A percentile compares a stretch with the other conserved stretches of the same genome.
These are phyloP conservation scores for Discostella stelligeroides DNA, from an alignment of 108 stramenopile genomes.

Conservation along the genomic window DNA sequence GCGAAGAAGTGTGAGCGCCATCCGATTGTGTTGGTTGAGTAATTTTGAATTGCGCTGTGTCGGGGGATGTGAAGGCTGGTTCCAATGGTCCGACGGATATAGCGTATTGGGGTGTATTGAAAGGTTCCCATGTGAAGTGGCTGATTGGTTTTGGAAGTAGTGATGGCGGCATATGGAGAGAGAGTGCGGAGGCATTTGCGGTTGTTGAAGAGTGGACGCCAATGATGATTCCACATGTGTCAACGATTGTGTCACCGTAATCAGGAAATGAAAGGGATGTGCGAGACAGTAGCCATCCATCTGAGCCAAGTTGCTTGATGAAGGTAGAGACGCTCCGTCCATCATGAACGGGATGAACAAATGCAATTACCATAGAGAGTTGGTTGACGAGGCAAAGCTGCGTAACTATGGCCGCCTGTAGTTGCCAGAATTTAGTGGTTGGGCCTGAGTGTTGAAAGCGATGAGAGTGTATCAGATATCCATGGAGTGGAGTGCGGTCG, in stretches of 20 bases:
- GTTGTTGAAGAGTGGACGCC: slow-evolving; percentile 1
- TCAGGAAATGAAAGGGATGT: background rate
- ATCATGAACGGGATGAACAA: slow-evolving; percentile 1
- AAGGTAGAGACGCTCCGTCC: background rate
- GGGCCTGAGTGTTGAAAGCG: background rate
- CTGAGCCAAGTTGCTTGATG: background rate
- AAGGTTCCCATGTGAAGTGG: too few species aligned
- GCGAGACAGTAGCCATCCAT: background rate
- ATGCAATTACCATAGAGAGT: background rate
- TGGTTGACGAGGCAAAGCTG: background rate
- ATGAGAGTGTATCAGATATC: slow-evolving; percentile 19
- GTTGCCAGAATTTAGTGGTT: background rate
- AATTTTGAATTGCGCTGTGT: too few species aligned
- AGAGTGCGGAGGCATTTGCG: too few species aligned
- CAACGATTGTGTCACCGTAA: background rate
- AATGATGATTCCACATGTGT: background rate
- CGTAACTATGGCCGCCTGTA: background rate
- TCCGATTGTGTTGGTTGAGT: too few species aligned
- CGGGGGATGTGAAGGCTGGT: too few species aligned
- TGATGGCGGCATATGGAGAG: too few species aligned
- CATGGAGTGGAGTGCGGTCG: background rate
- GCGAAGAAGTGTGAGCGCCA: too few species aligned
- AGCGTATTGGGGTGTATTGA: too few species aligned
- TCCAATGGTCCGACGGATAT: too few species aligned
- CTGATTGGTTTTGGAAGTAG: too few species aligned